Evolutionary conservation across 2,329 filamentous ascomycete species (phyloP), one percentile per base, ranked within the genome.

Genomic region (Fusarium anguioides): DNA sequence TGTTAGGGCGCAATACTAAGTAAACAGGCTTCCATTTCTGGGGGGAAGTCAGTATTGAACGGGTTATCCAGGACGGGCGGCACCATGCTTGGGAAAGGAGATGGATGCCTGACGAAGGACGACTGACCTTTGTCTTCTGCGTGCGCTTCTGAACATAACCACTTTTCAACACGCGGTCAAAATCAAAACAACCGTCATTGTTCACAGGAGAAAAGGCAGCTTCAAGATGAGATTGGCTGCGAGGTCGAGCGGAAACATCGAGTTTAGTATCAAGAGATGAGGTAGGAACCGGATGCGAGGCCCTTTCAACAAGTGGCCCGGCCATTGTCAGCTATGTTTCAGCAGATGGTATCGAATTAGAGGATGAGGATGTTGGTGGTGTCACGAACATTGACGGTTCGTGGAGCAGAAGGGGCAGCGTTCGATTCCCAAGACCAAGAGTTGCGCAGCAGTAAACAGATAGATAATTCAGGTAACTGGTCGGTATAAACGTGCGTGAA

Each of bases 181-280:
- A 97, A 75, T 96, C 94, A 77, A 97, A 99, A 78, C 93, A 96
- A 65, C 96, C 96, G 78, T 97, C 94, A 78, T 97, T 91, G 76
- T 95, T 97, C 67, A 98, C 93, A 6, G 94, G 93, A 27, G 93
- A 96, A 74, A 93, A 89, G 17, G 89, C 84, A 20, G 89, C 84
- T 68, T 91, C 88, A 40, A 90, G 75, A 24, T 77, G 72, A 23
- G 74, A 70, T 42, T 75, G 74, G 54, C 70, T 77, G 20, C 69
- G 69, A 26, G 73, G 66, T 40, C 71, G 66, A 20, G 69, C 27
- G 24, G 67, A 50, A 44, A 58, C 31, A n/a, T 69, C 53, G 33
- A 64, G 45, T 6, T 70, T 69, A 40, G 57, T 60, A 31, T 61
- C 44, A 21, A 58, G 45, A 26, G 69, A 54, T 37, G 52, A 49